A percentile compares a stretch with the other conserved stretches of the same genome.
phyloP scores from a whole-genome alignment of 345 rosid species.

The Bruguiera parviflora region DNA sequence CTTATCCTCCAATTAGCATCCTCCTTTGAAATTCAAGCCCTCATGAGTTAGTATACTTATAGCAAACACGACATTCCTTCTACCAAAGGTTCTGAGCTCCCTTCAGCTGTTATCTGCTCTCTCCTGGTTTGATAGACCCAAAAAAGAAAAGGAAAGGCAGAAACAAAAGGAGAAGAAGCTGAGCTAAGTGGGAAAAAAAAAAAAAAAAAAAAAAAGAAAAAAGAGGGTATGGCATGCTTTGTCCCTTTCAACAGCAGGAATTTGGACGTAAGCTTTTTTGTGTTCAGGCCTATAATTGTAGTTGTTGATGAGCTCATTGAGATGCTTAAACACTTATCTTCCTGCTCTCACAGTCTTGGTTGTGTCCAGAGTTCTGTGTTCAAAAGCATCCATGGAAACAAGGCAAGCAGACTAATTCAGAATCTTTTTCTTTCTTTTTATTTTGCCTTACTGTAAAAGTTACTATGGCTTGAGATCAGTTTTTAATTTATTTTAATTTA shows the following conservation, averaged over 20 bases:
- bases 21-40: background rate
- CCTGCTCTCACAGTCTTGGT: constrained; percentile 37
- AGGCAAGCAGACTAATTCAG: constrained; percentile 26
- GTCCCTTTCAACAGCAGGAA: constrained; percentile 48
- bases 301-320: constrained; percentile 41
- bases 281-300: constrained; percentile 39
- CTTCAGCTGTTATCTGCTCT: background rate
- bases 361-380: constrained; percentile 53
- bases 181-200: background rate
- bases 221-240: constrained; percentile 31
- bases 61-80: background rate
- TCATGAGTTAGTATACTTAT: background rate
- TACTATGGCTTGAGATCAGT: no score
- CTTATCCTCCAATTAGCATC: background rate
- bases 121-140: background rate
- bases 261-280: constrained; percentile 39
- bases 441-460: no score
- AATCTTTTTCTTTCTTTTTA: no score
- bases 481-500: no score
- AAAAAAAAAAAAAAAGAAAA: background rate
- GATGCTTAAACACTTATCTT: constrained; percentile 35
- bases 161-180: background rate
- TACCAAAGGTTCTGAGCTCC: background rate
- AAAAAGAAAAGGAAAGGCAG: no score
- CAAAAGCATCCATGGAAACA: constrained; percentile 64